Percentiles rank a stretch among this genome's conserved stretches.
Conservation (phyloP, 2,329 filamentous ascomycete genomes). For the Paecilomyces sp. region DNA sequence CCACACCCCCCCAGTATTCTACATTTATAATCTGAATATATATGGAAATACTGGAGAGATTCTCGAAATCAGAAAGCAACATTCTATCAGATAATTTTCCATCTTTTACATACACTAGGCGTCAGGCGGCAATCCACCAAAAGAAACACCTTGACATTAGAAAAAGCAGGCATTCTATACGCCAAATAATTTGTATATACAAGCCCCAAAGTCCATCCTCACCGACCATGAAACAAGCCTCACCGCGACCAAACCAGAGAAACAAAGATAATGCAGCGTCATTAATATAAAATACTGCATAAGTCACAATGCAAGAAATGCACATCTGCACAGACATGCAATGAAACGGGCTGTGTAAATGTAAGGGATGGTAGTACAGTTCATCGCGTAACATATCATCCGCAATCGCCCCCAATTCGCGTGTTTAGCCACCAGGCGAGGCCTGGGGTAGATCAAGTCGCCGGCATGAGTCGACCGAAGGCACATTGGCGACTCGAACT, state of each 20-base stretch:
- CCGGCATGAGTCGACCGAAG: neutral
- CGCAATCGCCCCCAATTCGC: neutral
- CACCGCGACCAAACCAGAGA: neutral
- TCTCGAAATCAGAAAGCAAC: neutral
- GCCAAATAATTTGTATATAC: neutral
- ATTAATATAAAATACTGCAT: neutral
- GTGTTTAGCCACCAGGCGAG: neutral
- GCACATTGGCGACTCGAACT: neutral
- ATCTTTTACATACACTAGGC: neutral
- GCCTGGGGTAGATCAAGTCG: neutral
- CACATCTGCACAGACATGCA: neutral
- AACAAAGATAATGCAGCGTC: neutral
- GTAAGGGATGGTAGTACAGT: neutral
- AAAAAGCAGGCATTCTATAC: slow-evolving; percentile 6
- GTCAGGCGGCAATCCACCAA: neutral
- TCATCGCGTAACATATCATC: neutral
- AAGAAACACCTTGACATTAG: slow-evolving; percentile 1
- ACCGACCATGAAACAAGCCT: neutral
- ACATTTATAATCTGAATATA: neutral
- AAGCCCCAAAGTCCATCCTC: neutral
- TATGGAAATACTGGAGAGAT: neutral
- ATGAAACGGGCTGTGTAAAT: neutral
- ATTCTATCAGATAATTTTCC: neutral
- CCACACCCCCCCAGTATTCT: neutral
- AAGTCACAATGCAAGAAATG: neutral